phyloP scores from a whole-genome alignment of 345 rosid species.

The Brassica juncea region DNA sequence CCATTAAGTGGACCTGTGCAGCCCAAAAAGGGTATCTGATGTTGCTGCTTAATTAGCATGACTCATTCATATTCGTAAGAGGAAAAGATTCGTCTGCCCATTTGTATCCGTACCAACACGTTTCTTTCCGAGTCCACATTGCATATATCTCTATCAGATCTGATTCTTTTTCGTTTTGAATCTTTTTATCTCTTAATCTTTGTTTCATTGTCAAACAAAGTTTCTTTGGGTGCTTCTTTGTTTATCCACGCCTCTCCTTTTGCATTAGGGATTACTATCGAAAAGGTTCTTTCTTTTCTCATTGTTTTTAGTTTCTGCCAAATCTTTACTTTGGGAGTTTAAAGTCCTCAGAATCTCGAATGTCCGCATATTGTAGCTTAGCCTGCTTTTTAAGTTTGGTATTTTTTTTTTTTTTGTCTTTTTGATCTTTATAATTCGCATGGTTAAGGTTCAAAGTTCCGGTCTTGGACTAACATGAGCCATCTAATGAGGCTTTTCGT shows the following conservation, averaged over 20 bases:
- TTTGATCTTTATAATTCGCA: conserved; percentile 23
- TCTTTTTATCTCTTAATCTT: conserved; percentile 37
- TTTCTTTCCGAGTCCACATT: conserved; percentile 26
- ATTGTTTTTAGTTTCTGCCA: conserved; percentile 18
- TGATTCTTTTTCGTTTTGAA: conserved; percentile 13
- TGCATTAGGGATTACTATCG: background rate
- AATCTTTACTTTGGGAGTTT: conserved; percentile 23
- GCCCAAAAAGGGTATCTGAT: conserved; percentile 24
- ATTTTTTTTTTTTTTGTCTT: conserved; percentile 1
- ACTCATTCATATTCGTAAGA: conserved; percentile 38
- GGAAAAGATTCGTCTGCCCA: conserved; percentile 34
- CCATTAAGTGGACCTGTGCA: conserved; percentile 31
- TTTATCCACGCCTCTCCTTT: conserved; percentile 26
- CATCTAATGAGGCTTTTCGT: conserved; percentile 39
- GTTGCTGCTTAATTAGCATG: conserved; percentile 25
- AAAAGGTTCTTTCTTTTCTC: conserved; percentile 24
- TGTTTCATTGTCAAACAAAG: conserved; percentile 35
- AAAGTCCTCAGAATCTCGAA: conserved; percentile 30
- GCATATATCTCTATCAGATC: conserved; percentile 9
- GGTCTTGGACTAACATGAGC: conserved; percentile 30
- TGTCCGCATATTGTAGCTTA: conserved; percentile 18
- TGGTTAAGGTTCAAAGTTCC: conserved; percentile 37
- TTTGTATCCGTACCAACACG: conserved; percentile 31
- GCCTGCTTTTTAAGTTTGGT: conserved; percentile 37
- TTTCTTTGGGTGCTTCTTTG: conserved; percentile 30